Percentiles rank a stretch among this genome's conserved stretches.
These are phyloP conservation scores for Crithidia thermophila DNA, from an alignment of 208 protist species.

Conservation along the genomic window DNA sequence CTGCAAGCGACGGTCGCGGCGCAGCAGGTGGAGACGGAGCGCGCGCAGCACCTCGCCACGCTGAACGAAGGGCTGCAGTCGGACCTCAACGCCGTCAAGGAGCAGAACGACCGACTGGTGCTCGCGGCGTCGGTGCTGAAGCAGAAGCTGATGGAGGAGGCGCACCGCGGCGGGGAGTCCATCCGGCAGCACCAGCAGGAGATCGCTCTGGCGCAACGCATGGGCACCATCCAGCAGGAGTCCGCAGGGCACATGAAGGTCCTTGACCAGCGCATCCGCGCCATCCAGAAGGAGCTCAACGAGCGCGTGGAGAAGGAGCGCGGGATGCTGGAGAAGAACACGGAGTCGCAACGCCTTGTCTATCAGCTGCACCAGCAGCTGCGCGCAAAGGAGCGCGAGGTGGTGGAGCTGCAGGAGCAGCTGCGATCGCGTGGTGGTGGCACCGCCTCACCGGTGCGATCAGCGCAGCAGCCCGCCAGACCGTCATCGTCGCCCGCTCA, in stretches of 20 bases:
- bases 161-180: constrained; percentile 50
- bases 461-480: background rate
- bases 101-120: constrained; percentile 87
- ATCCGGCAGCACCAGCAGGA: constrained; percentile 72
- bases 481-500: background rate
- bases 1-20: constrained; percentile 54
- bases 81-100: constrained; percentile 64
- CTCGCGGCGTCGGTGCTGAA: constrained; percentile 76
- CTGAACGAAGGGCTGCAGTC: constrained; percentile 69
- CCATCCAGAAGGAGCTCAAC: constrained; percentile 78
- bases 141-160: constrained; percentile 75
- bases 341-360: constrained; percentile 71
- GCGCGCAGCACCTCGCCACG: constrained; percentile 48
- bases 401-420: constrained; percentile 54
- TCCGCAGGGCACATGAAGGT: constrained; percentile 59
- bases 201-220: constrained; percentile 79
- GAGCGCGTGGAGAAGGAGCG: constrained; percentile 69
- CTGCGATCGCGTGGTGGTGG: constrained; percentile 16
- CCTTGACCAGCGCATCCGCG: constrained; percentile 62
- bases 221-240: constrained; percentile 80
- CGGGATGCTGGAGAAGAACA: constrained; percentile 60
- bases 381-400: constrained; percentile 70
- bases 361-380: constrained; percentile 77
- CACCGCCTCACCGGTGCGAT: background rate
- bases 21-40: constrained; percentile 67